Evolutionary conservation across 495 filamentous ascomycete genomes (phyloP).

Genomic region (Neurospora tetrasperma): DNA sequence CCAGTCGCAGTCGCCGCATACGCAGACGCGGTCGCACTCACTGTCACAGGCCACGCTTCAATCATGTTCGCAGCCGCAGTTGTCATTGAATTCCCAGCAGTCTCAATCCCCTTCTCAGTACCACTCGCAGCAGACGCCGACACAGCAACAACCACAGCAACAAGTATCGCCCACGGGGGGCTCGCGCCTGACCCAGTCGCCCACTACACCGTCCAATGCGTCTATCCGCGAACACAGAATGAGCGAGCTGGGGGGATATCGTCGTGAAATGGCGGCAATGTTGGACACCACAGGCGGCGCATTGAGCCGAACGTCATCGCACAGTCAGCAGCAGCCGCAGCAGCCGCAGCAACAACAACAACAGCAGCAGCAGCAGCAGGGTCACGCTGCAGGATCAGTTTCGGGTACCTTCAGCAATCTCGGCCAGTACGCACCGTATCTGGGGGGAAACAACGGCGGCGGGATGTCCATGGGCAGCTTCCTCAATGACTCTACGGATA

Average conservation of each 20-base stretch:
- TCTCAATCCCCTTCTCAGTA: not conserved
- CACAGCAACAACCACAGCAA: not conserved
- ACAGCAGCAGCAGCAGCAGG: not conserved
- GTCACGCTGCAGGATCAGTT: not conserved
- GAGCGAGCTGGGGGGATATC: slow-evolving; percentile 53
- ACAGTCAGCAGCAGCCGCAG: slow-evolving; percentile 35
- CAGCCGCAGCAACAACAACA: slow-evolving; percentile 32
- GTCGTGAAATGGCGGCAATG: slow-evolving; percentile 55
- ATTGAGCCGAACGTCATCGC: slow-evolving; percentile 24
- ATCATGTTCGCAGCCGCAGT: not conserved
- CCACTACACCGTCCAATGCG: slow-evolving; percentile 34
- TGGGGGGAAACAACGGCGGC: slow-evolving; percentile 27
- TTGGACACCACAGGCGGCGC: slow-evolving; percentile 47
- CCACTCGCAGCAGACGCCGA: not conserved
- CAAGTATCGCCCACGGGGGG: slow-evolving; percentile 5
- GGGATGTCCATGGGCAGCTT: slow-evolving; percentile 35
- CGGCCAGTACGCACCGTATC: slow-evolving; percentile 38
- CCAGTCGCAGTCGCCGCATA: slow-evolving; percentile 23
- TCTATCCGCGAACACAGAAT: slow-evolving; percentile 39
- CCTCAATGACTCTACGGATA: slow-evolving; percentile 58
- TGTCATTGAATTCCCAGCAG: not conserved
- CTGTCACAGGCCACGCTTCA: not conserved
- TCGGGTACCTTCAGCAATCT: slow-evolving; percentile 23
- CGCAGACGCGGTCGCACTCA: not conserved
- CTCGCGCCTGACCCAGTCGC: slow-evolving; percentile 36